Evolutionary conservation across 2,329 filamentous ascomycete species (phyloP), one percentile per base, ranked within the genome.

Genomic region (Neonectria hederae): DNA sequence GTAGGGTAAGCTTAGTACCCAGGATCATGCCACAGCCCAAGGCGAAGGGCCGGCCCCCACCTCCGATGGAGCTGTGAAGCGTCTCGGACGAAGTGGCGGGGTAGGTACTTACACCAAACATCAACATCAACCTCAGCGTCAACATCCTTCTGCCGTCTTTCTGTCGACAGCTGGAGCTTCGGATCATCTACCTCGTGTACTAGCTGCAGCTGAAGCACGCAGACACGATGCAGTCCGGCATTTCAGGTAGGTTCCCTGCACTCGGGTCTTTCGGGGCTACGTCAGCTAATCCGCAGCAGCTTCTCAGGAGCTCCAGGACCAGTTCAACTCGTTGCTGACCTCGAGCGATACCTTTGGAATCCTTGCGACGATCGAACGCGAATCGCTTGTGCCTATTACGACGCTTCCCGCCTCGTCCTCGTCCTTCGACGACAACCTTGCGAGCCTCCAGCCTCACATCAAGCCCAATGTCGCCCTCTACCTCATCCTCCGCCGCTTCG

Each of bases 241-340:
- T 93, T 72, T 88, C 90, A 80, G 90, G 90, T 90, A 83, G 54
- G 74, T n/a, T 52, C 26, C 4, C 14, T 19, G 19, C 7, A 53
- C 19, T 46, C 35, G n/a, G 24, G 17, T 30, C 10, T 7, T 7
- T 28, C 5, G n/a, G 40, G 56, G 38, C 49, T 24, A 11, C 24
- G 46, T 51, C 13, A 55, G 59, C 63, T 65, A 45, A 70, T 49
- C 21, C 21, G 26, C 11, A 28, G 52, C 76, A 92, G 93, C 91
- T 69, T 94, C 92, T 61, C 80, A 90, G 80, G 92, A 95, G 84
- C 90, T 96, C 66, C 86, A 89, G 76, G 82, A 87, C 73, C 85
- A 91, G 72, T 94, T 96, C 84, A 89, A 88, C 80, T 82, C 81
- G 65, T 84, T 96, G 75, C 85, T 93, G 68, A 84, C 85, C 53